Percentiles rank a stretch among this genome's conserved stretches.
phyloP scores from a whole-genome alignment of 345 rosid species.

The Eutrema heterophyllum region DNA sequence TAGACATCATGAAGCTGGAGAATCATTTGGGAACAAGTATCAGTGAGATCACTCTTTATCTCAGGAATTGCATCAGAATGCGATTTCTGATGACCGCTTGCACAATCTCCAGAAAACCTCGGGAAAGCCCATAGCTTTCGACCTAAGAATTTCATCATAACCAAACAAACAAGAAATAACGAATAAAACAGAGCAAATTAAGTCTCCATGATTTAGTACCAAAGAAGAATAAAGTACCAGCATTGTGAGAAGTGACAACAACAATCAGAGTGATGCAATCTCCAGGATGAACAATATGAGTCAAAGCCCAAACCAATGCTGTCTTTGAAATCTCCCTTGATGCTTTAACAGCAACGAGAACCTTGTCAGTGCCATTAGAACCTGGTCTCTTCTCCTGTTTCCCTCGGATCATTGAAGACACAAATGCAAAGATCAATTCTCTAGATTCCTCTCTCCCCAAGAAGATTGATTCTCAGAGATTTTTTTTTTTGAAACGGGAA shows the following conservation, averaged over 20 bases:
- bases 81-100: conserved; percentile 66
- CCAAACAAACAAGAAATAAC: neutral
- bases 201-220: neutral
- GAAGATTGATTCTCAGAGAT: too few relatives aligned
- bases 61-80: conserved; percentile 59
- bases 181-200: too few relatives aligned
- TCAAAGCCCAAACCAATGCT: conserved; percentile 97
- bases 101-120: conserved; percentile 91
- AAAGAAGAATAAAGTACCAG: conserved; percentile 7
- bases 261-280: conserved; percentile 89
- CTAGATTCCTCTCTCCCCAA: conserved; percentile 1
- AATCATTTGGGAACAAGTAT: conserved; percentile 97
- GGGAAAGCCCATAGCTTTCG: conserved; percentile 90
- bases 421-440: conserved; percentile 4
- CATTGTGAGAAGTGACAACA: conserved; percentile 73
- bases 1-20: conserved; percentile 96
- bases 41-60: conserved; percentile 69
- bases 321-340: conserved; percentile 90
- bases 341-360: conserved; percentile 92
- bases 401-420: conserved; percentile 55
- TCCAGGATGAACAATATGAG: conserved; percentile 95
- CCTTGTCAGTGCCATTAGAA: conserved; percentile 60
- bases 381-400: conserved; percentile 44
- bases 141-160: conserved; percentile 38
- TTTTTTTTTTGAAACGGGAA: neutral